These are phyloP conservation scores for Pistacia integerrima DNA, from an alignment of 345 rosid species.

Conservation along the genomic window DNA sequence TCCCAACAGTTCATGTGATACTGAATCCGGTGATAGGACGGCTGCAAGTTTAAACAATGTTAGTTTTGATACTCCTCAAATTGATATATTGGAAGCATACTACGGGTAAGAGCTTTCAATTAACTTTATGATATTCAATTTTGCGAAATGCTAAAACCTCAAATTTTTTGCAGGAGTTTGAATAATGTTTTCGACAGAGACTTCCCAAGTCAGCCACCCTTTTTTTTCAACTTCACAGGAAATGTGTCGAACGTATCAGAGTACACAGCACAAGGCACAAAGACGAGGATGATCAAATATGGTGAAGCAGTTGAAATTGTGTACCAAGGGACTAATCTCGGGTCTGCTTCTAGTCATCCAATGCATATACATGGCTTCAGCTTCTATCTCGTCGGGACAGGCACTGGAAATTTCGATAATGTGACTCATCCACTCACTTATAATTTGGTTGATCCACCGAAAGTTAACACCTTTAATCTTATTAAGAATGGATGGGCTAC, in stretches of 20 bases:
- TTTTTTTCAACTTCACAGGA: conserved; percentile 37
- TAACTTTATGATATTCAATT: too few species aligned
- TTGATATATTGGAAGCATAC: conserved; percentile 46
- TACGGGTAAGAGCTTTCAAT: conserved; percentile 25
- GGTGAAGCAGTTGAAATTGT: conserved; percentile 42
- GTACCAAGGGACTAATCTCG: conserved; percentile 42
- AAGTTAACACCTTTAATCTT: conserved; percentile 33
- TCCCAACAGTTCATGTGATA: background rate
- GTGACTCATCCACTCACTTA: conserved; percentile 25
- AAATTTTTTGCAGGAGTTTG: conserved; percentile 17
- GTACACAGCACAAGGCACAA: conserved; percentile 24
- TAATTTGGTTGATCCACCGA: conserved; percentile 43
- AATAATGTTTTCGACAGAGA: conserved; percentile 17
- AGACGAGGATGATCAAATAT: conserved; percentile 32
- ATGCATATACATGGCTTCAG: conserved; percentile 49
- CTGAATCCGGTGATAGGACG: background rate
- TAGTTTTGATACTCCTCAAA: conserved; percentile 33
- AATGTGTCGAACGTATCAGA: conserved; percentile 11
- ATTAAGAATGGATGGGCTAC: conserved; percentile 39
- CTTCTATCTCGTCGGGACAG: conserved; percentile 48
- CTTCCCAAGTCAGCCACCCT: conserved; percentile 28
- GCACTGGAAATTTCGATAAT: conserved; percentile 37
- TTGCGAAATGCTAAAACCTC: background rate
- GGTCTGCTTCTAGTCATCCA: conserved; percentile 36
- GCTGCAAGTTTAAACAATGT: conserved; percentile 52